Base-by-base conservation (phyloP, 305 asterid genomes). In the Plantago coronopus region DNA sequence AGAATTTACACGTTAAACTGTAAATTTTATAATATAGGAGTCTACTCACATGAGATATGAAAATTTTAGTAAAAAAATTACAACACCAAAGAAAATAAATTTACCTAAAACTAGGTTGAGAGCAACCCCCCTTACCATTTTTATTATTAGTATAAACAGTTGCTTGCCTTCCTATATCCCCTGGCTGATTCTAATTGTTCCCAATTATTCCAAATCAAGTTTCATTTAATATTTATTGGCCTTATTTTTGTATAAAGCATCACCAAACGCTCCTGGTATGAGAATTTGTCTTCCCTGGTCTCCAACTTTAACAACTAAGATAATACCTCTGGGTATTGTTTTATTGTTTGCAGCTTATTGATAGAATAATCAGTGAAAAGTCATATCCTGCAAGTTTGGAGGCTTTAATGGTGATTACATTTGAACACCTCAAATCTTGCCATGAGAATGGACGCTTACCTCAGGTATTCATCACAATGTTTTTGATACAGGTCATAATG, bases 331-430 rank as follows among this genome's bases (percentile, higher is more conserved):
- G 42, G 13, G 1, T 7, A 8, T 7, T 34, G n/a, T 31, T 10
- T 13, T 34, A 34, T 8, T 34, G 42, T 34, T 77, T 78, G 29
- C 95, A 90, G 96, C 75, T 73, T 63, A 59, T 80, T 40, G 81
- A 80, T 63, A 79, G 69, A 61, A 73, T 79, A 65, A 69, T 76
- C 44, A 69, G 83, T 54, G 89, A 82, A 62, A 81, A 78, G 72
- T 11, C 62, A 49, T 65, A 55, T 53, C 97, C 99, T 51, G 76
- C 78, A 45, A 83, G 79, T 79, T 75, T 93, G 65, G 99, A 93
- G 70, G 85, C 88, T 64, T 67, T 93, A 74, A 78, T 93, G 82
- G 95, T 85, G 73, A 82, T 93, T 47, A 77, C 81, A 13, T 81
- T 87, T 71, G 90, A 87, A 54, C 85, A 93, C 78, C 85, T 89